phyloP scores from a whole-genome alignment of 768 basidiomycete genomes.

The Tylopilus subfusipes region DNA sequence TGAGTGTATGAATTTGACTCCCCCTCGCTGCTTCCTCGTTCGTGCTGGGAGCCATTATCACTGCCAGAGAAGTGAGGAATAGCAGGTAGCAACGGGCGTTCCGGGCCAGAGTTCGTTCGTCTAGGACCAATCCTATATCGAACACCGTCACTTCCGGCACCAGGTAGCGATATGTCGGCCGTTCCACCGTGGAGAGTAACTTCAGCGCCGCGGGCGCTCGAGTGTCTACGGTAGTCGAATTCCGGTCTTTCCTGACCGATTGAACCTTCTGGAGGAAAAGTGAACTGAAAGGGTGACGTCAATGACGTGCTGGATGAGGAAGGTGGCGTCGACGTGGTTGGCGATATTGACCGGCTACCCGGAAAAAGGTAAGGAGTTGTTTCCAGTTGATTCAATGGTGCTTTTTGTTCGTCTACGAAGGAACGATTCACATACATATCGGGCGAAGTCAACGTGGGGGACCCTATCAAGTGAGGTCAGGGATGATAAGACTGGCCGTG shows the following conservation, averaged over 20 bases:
- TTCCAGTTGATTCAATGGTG: slow-evolving; percentile 48
- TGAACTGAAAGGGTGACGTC: slow-evolving; percentile 64
- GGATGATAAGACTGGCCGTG: slow-evolving; percentile 27
- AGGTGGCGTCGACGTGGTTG: slow-evolving; percentile 56
- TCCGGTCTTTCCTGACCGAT: slow-evolving; percentile 56
- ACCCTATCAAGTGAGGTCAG: slow-evolving; percentile 46
- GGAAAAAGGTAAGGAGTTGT: slow-evolving; percentile 58
- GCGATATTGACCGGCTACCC: slow-evolving; percentile 69
- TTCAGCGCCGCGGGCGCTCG: slow-evolving; percentile 51
- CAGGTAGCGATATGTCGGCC: slow-evolving; percentile 61
- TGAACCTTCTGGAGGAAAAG: slow-evolving; percentile 51
- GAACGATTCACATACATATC: slow-evolving; percentile 50
- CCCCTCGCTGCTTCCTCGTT: slow-evolving; percentile 54
- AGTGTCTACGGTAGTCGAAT: slow-evolving; percentile 63
- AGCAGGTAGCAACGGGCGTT: slow-evolving; percentile 46
- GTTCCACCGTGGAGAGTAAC: slow-evolving; percentile 72
- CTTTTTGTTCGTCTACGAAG: slow-evolving; percentile 55
- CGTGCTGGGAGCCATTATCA: slow-evolving; percentile 50
- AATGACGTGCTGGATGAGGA: slow-evolving; percentile 60
- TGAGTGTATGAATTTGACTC: slow-evolving; percentile 43
- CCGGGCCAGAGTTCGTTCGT: slow-evolving; percentile 46
- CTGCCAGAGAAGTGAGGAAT: slow-evolving; percentile 48
- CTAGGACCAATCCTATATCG: slow-evolving; percentile 57
- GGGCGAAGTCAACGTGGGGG: slow-evolving; percentile 47
- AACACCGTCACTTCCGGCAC: slow-evolving; percentile 50